Conservation (phyloP, 2,329 filamentous ascomycete species). For the Pseudocercospora eumusae region DNA sequence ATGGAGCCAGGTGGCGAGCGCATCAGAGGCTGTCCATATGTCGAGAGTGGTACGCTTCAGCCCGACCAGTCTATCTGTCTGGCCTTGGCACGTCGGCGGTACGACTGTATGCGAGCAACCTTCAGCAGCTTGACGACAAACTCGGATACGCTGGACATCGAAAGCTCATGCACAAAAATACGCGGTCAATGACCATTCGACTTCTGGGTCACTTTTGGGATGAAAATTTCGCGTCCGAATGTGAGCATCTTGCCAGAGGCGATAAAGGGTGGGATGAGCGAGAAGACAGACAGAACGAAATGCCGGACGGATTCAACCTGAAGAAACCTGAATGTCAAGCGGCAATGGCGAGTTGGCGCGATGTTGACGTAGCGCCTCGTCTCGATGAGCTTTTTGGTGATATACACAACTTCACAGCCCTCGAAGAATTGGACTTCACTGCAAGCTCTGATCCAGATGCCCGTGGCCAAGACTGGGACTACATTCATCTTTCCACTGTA, state of each 20-base stretch:
- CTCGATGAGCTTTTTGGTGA: conserved; percentile 23
- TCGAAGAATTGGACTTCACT: conserved; percentile 22
- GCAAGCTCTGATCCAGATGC: conserved; percentile 16
- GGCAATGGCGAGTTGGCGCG: conserved; percentile 17
- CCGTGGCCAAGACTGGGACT: conserved; percentile 15
- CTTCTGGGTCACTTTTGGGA: conserved; percentile 27
- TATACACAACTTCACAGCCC: conserved; percentile 19
- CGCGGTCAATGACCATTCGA: conserved; percentile 18
- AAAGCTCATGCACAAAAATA: conserved; percentile 27
- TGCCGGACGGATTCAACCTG: not conserved
- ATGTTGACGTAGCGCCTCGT: conserved; percentile 4
- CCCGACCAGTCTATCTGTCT: conserved; percentile 23
- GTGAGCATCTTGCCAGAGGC: not conserved
- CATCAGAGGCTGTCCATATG: conserved; percentile 20
- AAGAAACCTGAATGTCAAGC: not conserved
- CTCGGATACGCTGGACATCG: conserved; percentile 17
- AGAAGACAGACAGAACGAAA: not conserved
- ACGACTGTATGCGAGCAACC: conserved; percentile 21
- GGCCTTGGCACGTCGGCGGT: conserved; percentile 21
- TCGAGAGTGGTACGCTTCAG: conserved; percentile 23
- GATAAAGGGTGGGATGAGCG: not conserved
- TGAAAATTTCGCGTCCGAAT: conserved; percentile 9
- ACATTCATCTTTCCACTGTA: conserved; percentile 15
- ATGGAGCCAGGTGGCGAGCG: conserved; percentile 8
- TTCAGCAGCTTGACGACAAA: conserved; percentile 17